These are phyloP conservation scores for Schizothecium vesticola DNA, from an alignment of 495 filamentous ascomycete genomes.

Conservation along the genomic window DNA sequence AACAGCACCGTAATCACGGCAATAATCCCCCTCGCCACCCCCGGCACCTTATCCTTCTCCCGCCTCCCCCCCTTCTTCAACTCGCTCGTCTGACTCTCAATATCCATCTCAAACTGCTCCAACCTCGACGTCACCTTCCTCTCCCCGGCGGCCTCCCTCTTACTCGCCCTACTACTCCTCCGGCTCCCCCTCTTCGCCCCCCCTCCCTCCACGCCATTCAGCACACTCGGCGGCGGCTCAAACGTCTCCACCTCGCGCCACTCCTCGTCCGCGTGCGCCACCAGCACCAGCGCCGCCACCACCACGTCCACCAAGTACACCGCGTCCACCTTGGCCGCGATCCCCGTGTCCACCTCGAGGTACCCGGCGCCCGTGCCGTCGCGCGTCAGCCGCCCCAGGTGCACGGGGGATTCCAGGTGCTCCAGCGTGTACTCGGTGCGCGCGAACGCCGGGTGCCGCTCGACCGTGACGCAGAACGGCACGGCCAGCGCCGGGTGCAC, in stretches of 20 bases:
- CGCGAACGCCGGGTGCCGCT: conserved; percentile 47
- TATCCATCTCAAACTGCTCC: conserved; percentile 52
- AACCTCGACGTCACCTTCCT: conserved; percentile 27
- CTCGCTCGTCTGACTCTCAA: conserved; percentile 49
- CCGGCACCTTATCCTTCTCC: conserved; percentile 39
- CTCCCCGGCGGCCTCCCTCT: conserved; percentile 14
- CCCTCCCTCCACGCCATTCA: conserved; percentile 13
- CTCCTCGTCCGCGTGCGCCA: conserved; percentile 58
- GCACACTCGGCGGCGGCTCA: conserved; percentile 43
- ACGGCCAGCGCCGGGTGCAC: conserved; percentile 63
- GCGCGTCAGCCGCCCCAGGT: conserved; percentile 45
- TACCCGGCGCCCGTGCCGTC: conserved; percentile 49
- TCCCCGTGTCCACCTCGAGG: conserved; percentile 48
- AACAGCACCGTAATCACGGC: conserved; percentile 38
- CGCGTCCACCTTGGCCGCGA: conserved; percentile 48
- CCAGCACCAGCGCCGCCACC: conserved; percentile 61
- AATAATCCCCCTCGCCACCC: conserved; percentile 32
- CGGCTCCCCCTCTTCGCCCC: conserved; percentile 23
- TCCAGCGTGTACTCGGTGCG: conserved; percentile 58
- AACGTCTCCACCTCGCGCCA: conserved; percentile 44
- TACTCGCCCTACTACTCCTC: conserved; percentile 21
- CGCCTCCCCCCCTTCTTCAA: conserved; percentile 30
- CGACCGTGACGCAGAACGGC: conserved; percentile 50
- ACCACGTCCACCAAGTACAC: conserved; percentile 73
- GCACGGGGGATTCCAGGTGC: conserved; percentile 51